A percentile compares a stretch with the other conserved stretches of the same genome.
These are phyloP conservation scores for Rhododendron ovatum DNA, from an alignment of 148 eudicot genomes.

Conservation along the genomic window DNA sequence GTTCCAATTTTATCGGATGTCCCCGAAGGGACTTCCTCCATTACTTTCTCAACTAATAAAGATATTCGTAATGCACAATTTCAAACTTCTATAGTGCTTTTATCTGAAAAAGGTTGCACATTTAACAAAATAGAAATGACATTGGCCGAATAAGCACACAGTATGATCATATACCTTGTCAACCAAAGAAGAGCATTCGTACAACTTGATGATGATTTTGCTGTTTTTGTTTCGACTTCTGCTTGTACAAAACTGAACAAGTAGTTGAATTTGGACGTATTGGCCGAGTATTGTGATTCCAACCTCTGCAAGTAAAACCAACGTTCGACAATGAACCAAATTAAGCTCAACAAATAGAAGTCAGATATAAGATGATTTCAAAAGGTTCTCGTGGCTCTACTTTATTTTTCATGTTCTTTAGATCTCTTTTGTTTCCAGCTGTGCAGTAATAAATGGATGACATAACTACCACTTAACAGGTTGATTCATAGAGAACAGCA, in stretches of 20 bases:
- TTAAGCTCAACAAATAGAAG: background rate
- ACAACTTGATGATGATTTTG: conserved; percentile 89
- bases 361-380: background rate
- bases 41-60: background rate
- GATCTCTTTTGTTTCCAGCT: background rate
- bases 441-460: background rate
- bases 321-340: background rate
- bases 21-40: background rate
- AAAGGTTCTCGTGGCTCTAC: background rate
- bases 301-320: conserved; percentile 54
- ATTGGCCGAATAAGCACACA: background rate
- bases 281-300: conserved; percentile 63
- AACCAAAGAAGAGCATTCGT: conserved; percentile 95
- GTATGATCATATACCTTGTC: conserved; percentile 48
- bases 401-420: background rate
- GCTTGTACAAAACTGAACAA: conserved; percentile 71
- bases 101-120: background rate
- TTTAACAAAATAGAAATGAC: background rate
- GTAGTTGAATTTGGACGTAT: conserved; percentile 67
- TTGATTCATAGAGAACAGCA: background rate
- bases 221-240: conserved; percentile 82
- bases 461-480: background rate
- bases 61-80: background rate
- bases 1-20: too few relatives aligned
- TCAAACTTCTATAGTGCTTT: background rate